Base-by-base conservation (phyloP, 805 yeast species). In the Brettanomyces sp. region DNA sequence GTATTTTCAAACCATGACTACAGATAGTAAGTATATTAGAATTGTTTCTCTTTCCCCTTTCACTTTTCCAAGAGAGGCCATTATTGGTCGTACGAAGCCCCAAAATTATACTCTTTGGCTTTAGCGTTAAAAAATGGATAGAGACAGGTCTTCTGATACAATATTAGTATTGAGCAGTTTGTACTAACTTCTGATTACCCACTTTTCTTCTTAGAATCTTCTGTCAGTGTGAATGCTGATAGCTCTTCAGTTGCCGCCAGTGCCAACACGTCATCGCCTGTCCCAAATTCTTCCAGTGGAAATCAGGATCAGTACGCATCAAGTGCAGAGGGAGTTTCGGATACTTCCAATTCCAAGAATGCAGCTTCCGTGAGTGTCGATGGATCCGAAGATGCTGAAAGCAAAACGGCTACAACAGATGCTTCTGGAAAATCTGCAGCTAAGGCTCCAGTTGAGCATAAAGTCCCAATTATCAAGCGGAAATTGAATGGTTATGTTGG, bases 401-500 rank as follows among this genome's bases (percentile, higher is more conserved):
- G 22, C 14, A 25, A 41, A 11, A 40, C 21, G 7, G 37, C 45
- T 11, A 11, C 45, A 18, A 3, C 50, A 24, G 28, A 37, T n/a
- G 37, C 43, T 14, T 32, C 38, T 28, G 32, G 9, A 46, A 37
- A 24, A 18, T 36, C 44, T n/a, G 44, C 40, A 23, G 52, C 42
- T 38, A 14, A 33, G 36, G 23, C 52, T 46, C 28, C 41, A 25
- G 23, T 14, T 8, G 35, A 8, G 8, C 43, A 22, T 11, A 35
- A 42, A 21, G 36, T 42, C 18, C 44, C 39, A 22, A 71, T 88
- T 50, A 77, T 87, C 57, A 81, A 83, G 56, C 82, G 95, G 56
- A 88, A 88, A 62, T 78, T 91, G 56, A 85, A 82, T 55, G 91
- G 95, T 3, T 90, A 85, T 62, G 99, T 93, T 47, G 99, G 99